A percentile compares a stretch with the other conserved stretches of the same genome.
Conservation (phyloP, 2,329 filamentous ascomycete genomes). For the Stromatinia cepivora region DNA sequence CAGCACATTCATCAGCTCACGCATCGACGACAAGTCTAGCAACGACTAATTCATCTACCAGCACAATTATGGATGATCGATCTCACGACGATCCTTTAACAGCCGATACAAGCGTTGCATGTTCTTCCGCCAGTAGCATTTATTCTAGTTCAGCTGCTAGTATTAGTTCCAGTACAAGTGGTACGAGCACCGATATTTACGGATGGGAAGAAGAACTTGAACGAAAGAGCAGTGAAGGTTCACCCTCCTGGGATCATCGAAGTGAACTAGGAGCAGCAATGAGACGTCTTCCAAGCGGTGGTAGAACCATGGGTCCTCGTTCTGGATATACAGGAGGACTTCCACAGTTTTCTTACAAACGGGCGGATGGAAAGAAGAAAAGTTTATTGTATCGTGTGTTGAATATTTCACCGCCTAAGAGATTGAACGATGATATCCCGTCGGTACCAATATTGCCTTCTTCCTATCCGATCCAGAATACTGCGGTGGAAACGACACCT, state of each 20-base stretch:
- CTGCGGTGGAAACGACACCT: background rate
- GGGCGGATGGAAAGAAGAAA: slow-evolving; percentile 33
- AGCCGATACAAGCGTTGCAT: slow-evolving; percentile 38
- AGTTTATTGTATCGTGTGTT: slow-evolving; percentile 38
- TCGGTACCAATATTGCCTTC: slow-evolving; percentile 6
- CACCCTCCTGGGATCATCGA: slow-evolving; percentile 29
- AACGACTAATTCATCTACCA: slow-evolving; percentile 32
- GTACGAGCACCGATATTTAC: slow-evolving; percentile 48
- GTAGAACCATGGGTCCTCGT: slow-evolving; percentile 30
- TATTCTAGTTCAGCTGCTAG: slow-evolving; percentile 38
- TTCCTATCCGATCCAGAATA: background rate
- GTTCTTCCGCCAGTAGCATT: slow-evolving; percentile 40
- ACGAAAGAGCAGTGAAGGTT: slow-evolving; percentile 36
- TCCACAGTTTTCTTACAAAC: slow-evolving; percentile 26
- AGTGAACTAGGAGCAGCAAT: slow-evolving; percentile 23
- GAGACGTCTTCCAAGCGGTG: slow-evolving; percentile 31
- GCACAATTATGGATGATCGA: slow-evolving; percentile 33
- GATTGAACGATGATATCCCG: slow-evolving; percentile 1
- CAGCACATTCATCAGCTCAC: slow-evolving; percentile 32
- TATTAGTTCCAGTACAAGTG: slow-evolving; percentile 36
- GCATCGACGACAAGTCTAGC: slow-evolving; percentile 36
- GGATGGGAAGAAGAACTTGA: slow-evolving; percentile 56
- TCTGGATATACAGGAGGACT: slow-evolving; percentile 4
- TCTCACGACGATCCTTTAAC: slow-evolving; percentile 29
- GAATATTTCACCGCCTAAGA: slow-evolving; percentile 28